These are phyloP conservation scores for Scheffersomyces lignosus DNA, from an alignment of 805 yeast species.

Conservation along the genomic window DNA sequence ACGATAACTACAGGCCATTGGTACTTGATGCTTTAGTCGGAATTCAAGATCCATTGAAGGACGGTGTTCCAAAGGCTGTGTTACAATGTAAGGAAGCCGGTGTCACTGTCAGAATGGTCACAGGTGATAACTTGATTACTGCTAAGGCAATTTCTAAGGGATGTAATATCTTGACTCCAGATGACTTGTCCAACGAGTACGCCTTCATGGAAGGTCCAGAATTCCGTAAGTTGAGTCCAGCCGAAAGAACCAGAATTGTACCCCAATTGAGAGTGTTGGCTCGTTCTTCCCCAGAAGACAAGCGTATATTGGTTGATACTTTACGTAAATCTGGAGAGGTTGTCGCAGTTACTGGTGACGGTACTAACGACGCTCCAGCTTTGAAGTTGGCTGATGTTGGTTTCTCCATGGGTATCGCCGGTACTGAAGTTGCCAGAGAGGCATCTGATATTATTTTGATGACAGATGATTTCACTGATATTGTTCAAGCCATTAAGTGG, in stretches of 20 bases:
- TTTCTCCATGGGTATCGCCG: conserved; percentile 97
- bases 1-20: conserved; percentile 31
- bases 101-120: conserved; percentile 94
- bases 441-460: conserved; percentile 90
- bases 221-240: conserved; percentile 65
- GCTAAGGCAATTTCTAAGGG: conserved; percentile 88
- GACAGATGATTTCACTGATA: conserved; percentile 93
- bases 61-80: conserved; percentile 89
- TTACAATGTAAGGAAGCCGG: conserved; percentile 86
- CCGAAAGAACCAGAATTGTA: conserved; percentile 58
- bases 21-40: conserved; percentile 79
- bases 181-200: conserved; percentile 50
- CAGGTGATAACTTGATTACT: conserved; percentile 92
- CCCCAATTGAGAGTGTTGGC: conserved; percentile 85
- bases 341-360: conserved; percentile 99
- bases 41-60: conserved; percentile 90
- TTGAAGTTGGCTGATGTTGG: conserved; percentile 96
- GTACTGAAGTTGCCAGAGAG: conserved; percentile 98
- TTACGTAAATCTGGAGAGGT: conserved; percentile 82
- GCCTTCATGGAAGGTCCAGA: conserved; percentile 91
- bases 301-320: conserved; percentile 79
- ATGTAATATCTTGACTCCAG: conserved; percentile 71
- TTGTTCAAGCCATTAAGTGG: conserved; percentile 97
- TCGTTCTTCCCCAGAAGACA: conserved; percentile 95
- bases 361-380: conserved; percentile 99